Conservation (phyloP, 2,329 filamentous ascomycete species). For the Beauveria bassiana region DNA sequence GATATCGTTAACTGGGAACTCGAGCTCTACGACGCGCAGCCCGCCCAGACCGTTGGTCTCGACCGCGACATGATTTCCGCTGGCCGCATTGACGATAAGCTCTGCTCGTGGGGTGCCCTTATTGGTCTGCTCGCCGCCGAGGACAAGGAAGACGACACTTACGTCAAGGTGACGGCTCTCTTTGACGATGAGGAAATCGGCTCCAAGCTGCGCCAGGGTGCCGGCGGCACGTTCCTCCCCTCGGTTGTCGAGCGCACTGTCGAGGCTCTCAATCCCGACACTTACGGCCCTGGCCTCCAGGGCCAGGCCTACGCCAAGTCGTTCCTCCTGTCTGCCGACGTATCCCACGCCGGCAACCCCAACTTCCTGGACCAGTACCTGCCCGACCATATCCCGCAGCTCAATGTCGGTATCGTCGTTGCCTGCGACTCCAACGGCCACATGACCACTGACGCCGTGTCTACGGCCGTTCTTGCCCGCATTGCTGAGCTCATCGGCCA, state of each 20-base stretch:
- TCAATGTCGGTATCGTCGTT: slow-evolving; percentile 82
- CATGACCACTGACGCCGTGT: slow-evolving; percentile 90
- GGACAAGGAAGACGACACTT: slow-evolving; percentile 48
- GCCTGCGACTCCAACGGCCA: slow-evolving; percentile 82
- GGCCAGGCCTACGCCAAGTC: slow-evolving; percentile 83
- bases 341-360: slow-evolving; percentile 88
- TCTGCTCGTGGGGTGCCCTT: slow-evolving; percentile 89
- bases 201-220: slow-evolving; percentile 81
- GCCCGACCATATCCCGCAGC: slow-evolving; percentile 72
- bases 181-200: slow-evolving; percentile 98
- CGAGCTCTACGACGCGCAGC: slow-evolving; percentile 86
- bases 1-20: slow-evolving; percentile 93
- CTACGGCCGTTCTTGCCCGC: slow-evolving; percentile 69
- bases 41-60: slow-evolving; percentile 73
- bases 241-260: slow-evolving; percentile 72
- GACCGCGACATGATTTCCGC: slow-evolving; percentile 93
- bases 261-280: slow-evolving; percentile 52
- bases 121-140: slow-evolving; percentile 69
- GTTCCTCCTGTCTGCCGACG: slow-evolving; percentile 87
- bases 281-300: slow-evolving; percentile 53
- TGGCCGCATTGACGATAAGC: slow-evolving; percentile 92
- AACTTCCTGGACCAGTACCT: slow-evolving; percentile 86
- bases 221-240: slow-evolving; percentile 80
- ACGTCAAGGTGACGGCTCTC: slow-evolving; percentile 83
- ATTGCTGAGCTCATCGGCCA: slow-evolving; percentile 67